Base-by-base conservation (phyloP, 2,329 filamentous ascomycete species). In the Metarhizium guizhouense region DNA sequence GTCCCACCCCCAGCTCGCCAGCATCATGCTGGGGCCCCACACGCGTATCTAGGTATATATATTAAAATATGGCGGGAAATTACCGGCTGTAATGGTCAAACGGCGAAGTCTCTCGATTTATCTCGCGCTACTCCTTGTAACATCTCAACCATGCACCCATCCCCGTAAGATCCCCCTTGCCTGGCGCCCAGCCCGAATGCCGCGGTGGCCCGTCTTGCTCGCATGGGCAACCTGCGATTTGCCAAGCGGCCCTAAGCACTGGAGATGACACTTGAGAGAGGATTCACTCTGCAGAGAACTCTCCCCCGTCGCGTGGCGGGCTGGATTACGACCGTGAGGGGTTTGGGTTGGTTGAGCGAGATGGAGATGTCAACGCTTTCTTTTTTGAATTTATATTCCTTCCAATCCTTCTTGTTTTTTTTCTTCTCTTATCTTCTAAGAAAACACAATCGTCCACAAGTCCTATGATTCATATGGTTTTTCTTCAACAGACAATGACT, bases 221-320 rank as follows among this genome's bases (percentile, higher is more conserved):
- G 78, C 76, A 77, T 66, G 78, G 84, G 84, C 70, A 86, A 78
- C 84, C 79, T 76, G 77, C 80, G 84, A 86, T 78, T 48, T 53
- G 71, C 77, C 83, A 77, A 67, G 74, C 70, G 72, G 72, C 76
- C 82, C 72, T 86, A 80, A 84, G 83, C 80, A 82, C 81, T 84
- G 83, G 80, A 82, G 80, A 82, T 75, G 66, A 86, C 68, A 65
- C 83, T 85, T 83, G 77, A 86, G 84, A 79, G 83, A 85, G 83
- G 83, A 56, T 73, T 86, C 80, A 86, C 83, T 84, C 81, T 84
- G 83, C 83, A 86, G 81, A 85, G 83, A 70, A 70, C 76, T 83
- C 78, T 82, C 80, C 82, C 81, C 83, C 83, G 81, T 84, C 78
- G 78, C 77, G 77, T 86, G 83, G 84, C 84, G 82, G 74, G 76